Evolutionary conservation across 306 rosid genomes (phyloP), one percentile per base, ranked within the genome.

Genomic region (Macrotyloma uniflorum): DNA sequence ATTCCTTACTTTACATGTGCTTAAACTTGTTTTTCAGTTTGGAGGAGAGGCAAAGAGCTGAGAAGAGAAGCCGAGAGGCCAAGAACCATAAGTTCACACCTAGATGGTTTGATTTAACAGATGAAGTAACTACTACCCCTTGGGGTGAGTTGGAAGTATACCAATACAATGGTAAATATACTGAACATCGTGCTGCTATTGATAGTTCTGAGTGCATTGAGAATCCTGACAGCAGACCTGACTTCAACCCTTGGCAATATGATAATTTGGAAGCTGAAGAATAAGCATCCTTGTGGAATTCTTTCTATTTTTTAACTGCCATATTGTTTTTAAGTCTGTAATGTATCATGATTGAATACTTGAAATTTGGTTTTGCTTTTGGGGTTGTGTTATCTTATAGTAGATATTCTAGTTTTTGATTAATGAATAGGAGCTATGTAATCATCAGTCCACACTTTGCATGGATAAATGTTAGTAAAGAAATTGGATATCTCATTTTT

Each of bases 71-170:
- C 76, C 71, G 97, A 53, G 95, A 87, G 80, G 88, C 80, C 3
- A 84, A 79, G 64, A 85, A 67, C 54, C 93, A 88, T 10, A 85
- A 84, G 79, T 92, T 88, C 72, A 75, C 72, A 57, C 84, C 97
- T 19, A 90, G 82, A 75, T 92, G 97, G 97, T 92, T 92, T 84
- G 93, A 90, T 74, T 67, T 72, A 26, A 88, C 97, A 53, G 84
- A 82, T 8, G 97, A 92, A 81, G 76, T 92, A 54, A 33, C 70
- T 64, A 75, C 94, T 9, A 91, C 97, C 13, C 93, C 93, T 15
- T 91, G 97, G 97, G 97, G 93, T 46, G 91, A 90, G 63, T 53
- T 91, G 90, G 91, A 91, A 84, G 87, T 91, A 47, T 91, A 91
- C 82, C 77, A 82, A 20, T 90, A 88, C 84, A 92, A 90, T 18